These are phyloP conservation scores for Neurospora tetrasperma DNA, from an alignment of 495 filamentous ascomycete species.

Conservation along the genomic window DNA sequence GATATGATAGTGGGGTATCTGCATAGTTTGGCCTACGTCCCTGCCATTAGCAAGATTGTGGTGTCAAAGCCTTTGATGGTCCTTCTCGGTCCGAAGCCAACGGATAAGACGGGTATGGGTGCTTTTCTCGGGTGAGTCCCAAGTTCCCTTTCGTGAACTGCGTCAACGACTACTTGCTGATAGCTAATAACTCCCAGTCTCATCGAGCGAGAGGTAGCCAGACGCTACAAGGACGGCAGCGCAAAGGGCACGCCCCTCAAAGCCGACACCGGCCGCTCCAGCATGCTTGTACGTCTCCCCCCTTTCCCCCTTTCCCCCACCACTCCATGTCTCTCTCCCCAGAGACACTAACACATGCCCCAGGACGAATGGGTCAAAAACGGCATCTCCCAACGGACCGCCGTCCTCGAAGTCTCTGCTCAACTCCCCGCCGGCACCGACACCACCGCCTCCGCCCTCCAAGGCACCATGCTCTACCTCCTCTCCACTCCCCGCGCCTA, in stretches of 20 bases:
- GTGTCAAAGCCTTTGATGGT: background rate
- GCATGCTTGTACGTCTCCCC: background rate
- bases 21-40: background rate
- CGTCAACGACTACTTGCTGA: background rate
- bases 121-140: background rate
- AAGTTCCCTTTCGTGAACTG: too few relatives aligned
- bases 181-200: background rate
- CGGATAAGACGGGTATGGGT: background rate
- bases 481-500: conserved; percentile 35
- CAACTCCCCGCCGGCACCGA: conserved; percentile 49
- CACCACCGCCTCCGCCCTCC: conserved; percentile 48
- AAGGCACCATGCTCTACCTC: conserved; percentile 42
- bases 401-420: background rate
- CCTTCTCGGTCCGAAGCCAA: background rate
- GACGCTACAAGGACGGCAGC: background rate
- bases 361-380: conserved; percentile 4
- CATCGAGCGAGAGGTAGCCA: background rate
- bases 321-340: too few relatives aligned
- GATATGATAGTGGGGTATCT: background rate
- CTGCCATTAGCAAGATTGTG: background rate
- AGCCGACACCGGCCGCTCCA: background rate
- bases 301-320: background rate
- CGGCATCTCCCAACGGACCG: background rate
- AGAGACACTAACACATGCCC: background rate
- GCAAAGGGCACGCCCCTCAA: background rate